Conservation (phyloP, 2,329 filamentous ascomycete genomes). For the Aspergillus flavus region DNA sequence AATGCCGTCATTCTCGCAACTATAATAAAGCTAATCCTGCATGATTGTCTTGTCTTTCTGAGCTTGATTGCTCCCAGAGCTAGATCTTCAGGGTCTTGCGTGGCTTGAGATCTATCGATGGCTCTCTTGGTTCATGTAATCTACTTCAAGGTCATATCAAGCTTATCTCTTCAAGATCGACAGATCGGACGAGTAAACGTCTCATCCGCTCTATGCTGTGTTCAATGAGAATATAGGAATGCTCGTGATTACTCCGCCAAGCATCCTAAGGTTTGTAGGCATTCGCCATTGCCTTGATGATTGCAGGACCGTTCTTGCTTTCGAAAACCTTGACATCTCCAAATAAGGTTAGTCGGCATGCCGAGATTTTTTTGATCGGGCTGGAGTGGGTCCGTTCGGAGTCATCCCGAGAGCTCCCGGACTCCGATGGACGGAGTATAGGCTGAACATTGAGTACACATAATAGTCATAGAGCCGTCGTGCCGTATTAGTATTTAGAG, state of each 20-base stretch:
- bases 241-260: neutral
- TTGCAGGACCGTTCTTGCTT: neutral
- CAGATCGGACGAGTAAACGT: neutral
- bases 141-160: neutral
- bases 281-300: neutral
- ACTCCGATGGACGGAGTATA: neutral
- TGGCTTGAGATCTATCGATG: too few relatives aligned
- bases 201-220: neutral
- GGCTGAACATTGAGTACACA: neutral
- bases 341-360: conserved; percentile 3
- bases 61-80: neutral
- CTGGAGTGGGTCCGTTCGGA: neutral
- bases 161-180: neutral
- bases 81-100: neutral
- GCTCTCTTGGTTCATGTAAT: neutral
- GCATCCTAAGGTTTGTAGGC: neutral
- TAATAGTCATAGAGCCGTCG: neutral
- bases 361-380: neutral
- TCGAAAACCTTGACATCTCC: neutral
- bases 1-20: neutral
- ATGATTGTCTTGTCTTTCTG: neutral
- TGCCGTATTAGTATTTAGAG: neutral
- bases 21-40: neutral
- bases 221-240: neutral
- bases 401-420: neutral